A percentile compares a stretch with the other conserved stretches of the same genome.
Conservation (phyloP, 2,329 filamentous ascomycete species). For the Tolypocladium nubicola region DNA sequence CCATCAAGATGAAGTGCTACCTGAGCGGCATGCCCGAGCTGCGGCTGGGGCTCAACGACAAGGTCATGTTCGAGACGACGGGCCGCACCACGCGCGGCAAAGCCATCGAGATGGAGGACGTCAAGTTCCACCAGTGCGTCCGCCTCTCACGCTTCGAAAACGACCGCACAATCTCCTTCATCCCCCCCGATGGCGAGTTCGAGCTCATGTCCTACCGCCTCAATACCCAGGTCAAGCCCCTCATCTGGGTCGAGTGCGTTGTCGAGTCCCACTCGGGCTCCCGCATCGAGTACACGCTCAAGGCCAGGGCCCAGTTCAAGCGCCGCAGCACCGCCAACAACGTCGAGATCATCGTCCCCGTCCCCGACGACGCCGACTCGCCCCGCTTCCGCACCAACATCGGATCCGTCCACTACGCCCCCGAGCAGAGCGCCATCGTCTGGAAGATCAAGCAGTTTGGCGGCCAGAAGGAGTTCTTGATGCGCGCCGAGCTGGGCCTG, state of each 20-base stretch:
- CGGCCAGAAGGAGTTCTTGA: conserved; percentile 95
- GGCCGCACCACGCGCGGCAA: conserved; percentile 90
- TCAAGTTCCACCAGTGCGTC: conserved; percentile 99
- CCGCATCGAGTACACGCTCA: conserved; percentile 97
- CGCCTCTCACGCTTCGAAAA: conserved; percentile 94
- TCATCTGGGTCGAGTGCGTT: conserved; percentile 98
- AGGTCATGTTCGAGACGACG: conserved; percentile 99
- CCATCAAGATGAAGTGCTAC: conserved; percentile 99
- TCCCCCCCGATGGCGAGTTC: conserved; percentile 95
- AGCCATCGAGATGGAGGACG: conserved; percentile 98
- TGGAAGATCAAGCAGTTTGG: conserved; percentile 99
- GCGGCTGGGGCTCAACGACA: conserved; percentile 90
- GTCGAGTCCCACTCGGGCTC: conserved; percentile 94
- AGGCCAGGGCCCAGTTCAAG: conserved; percentile 97
- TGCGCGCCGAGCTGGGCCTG: conserved; percentile 91
- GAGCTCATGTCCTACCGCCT: conserved; percentile 98
- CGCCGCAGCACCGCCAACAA: conserved; percentile 96
- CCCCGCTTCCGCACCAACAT: conserved; percentile 97
- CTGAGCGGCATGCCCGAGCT: conserved; percentile 96
- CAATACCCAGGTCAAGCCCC: conserved; percentile 95
- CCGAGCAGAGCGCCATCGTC: conserved; percentile 92
- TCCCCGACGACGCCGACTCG: conserved; percentile 93
- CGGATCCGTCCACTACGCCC: conserved; percentile 92
- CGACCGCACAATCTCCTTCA: conserved; percentile 96
- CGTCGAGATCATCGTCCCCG: conserved; percentile 93